Percentiles rank a stretch among this genome's conserved stretches.
phyloP scores from a whole-genome alignment of 371 early-diverging fungal genomes.

The Haplosporangium sp. region DNA sequence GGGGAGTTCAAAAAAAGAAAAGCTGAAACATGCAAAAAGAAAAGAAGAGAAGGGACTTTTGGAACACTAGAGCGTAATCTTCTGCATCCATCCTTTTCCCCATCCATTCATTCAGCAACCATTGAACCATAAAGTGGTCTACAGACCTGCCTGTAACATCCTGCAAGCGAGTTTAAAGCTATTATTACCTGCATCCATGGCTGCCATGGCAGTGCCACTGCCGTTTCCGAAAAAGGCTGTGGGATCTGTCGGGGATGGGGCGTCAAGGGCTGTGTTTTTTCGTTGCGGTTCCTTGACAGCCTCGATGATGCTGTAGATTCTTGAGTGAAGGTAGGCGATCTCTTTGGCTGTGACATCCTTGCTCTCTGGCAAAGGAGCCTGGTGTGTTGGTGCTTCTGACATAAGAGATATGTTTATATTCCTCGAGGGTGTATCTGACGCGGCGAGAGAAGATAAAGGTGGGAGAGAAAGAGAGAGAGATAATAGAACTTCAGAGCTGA shows the following conservation, averaged over 20 bases:
- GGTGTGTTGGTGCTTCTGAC: constrained; percentile 3
- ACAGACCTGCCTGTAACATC: too few relatives aligned
- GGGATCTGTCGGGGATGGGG: constrained; percentile 6
- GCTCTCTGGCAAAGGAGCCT: constrained; percentile 11
- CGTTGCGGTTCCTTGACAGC: constrained; percentile 50
- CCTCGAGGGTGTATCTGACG: not conserved
- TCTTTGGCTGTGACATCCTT: constrained; percentile 56
- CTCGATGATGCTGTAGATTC: constrained; percentile 61
- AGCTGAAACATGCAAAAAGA: not conserved
- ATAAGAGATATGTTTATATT: not conserved
- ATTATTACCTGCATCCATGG: not conserved
- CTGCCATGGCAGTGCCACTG: not conserved
- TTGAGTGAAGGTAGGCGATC: constrained; percentile 62
- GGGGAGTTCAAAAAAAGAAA: not conserved
- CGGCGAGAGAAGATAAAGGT: not conserved
- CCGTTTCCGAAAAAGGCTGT: not conserved
- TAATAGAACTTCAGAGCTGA: not conserved
- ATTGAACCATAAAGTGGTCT: too few relatives aligned
- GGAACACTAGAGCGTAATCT: too few relatives aligned
- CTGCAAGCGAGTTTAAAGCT: not conserved
- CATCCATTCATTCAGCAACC: too few relatives aligned
- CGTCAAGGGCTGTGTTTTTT: constrained; percentile 6
- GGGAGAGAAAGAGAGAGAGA: not conserved
- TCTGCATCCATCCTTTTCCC: too few relatives aligned
- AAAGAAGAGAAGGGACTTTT: not conserved